Percentiles rank a stretch among this genome's conserved stretches.
phyloP scores from a whole-genome alignment of 1,139 yeast species.

The Saccharomyces pastorianus region DNA sequence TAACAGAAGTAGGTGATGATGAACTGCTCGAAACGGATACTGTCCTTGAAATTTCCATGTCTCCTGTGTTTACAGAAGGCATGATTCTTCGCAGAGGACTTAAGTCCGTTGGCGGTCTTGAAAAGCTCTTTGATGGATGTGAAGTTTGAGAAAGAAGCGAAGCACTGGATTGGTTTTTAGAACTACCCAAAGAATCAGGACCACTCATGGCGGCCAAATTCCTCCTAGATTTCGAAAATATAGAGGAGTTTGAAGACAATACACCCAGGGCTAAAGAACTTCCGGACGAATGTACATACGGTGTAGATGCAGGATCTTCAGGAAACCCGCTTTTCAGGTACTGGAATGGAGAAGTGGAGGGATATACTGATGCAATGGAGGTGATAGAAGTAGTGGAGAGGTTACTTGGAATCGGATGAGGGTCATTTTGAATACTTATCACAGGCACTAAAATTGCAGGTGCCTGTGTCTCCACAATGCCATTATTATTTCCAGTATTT shows the following conservation, averaged over 20 bases:
- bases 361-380: neutral
- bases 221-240: neutral
- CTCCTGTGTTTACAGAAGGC: slow-evolving; percentile 5
- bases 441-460: neutral
- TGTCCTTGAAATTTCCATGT: slow-evolving; percentile 5
- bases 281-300: neutral
- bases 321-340: neutral
- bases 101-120: slow-evolving; percentile 9
- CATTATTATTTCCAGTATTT: neutral
- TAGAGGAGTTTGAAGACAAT: neutral
- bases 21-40: slow-evolving; percentile 17
- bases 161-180: neutral
- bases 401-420: neutral
- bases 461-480: neutral
- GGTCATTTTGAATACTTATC: neutral
- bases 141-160: neutral
- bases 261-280: neutral
- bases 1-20: slow-evolving; percentile 12
- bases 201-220: neutral
- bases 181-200: neutral
- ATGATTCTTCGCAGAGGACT: slow-evolving; percentile 13
- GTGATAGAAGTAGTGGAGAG: neutral
- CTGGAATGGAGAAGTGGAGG: neutral
- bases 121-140: slow-evolving; percentile 8
- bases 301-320: neutral